Percentiles rank a stretch among this genome's conserved stretches.
phyloP scores from a whole-genome alignment of 805 yeast species.

The Saccharomycopsis synnaedendra region DNA sequence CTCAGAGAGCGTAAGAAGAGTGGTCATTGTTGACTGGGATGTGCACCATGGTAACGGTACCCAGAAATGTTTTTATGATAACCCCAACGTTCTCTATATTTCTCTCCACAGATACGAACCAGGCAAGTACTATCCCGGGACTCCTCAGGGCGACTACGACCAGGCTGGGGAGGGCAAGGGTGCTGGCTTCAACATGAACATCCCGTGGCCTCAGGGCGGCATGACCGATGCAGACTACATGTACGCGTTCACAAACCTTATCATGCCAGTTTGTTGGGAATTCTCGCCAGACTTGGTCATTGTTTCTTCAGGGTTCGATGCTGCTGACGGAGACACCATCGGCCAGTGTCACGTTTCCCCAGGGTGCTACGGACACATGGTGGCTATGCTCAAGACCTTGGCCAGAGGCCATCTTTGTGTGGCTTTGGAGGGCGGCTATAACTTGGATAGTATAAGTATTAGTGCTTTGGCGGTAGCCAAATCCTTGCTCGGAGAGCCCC shows the following conservation, averaged over 20 bases:
- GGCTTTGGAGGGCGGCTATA: constrained; percentile 93
- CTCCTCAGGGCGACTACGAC: constrained; percentile 70
- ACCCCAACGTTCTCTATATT: constrained; percentile 82
- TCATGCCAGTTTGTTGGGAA: constrained; percentile 82
- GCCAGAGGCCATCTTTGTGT: constrained; percentile 87
- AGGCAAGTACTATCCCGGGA: constrained; percentile 91
- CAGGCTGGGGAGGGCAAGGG: constrained; percentile 82
- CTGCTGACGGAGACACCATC: constrained; percentile 95
- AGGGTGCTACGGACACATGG: constrained; percentile 93
- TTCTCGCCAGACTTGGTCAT: constrained; percentile 89
- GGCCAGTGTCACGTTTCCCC: constrained; percentile 97
- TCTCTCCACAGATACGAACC: constrained; percentile 89
- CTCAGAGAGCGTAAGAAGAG: constrained; percentile 79
- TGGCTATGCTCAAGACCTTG: constrained; percentile 76
- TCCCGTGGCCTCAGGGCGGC: constrained; percentile 90
- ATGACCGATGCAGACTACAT: constrained; percentile 94
- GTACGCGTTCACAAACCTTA: constrained; percentile 76
- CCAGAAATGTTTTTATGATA: constrained; percentile 80
- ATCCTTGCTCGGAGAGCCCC: constrained; percentile 89
- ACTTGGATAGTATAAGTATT: constrained; percentile 77
- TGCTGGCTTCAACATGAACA: constrained; percentile 76
- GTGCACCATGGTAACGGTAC: constrained; percentile 99
- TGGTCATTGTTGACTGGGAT: constrained; percentile 92
- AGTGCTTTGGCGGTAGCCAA: constrained; percentile 90
- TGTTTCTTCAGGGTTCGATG: constrained; percentile 93